Conservation (phyloP, 139 green algal genomes). For the Penium margaritaceum region DNA sequence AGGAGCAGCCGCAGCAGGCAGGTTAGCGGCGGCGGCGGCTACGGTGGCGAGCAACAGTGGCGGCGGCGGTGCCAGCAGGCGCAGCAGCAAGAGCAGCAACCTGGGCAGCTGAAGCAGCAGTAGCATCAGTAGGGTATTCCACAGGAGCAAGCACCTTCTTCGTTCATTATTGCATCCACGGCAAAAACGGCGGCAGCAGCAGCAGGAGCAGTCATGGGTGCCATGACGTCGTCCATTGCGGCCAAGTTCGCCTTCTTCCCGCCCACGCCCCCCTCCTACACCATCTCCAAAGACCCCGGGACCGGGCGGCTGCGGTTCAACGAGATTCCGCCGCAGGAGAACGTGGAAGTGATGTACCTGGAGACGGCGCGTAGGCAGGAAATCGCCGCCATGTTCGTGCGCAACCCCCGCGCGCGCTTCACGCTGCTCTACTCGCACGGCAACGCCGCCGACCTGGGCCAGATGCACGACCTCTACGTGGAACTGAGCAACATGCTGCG, state of each 20-base stretch:
- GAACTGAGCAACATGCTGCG: conserved; percentile 60
- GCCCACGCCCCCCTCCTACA: conserved; percentile 66
- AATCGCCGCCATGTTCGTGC: conserved; percentile 58
- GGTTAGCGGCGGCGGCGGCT: no score
- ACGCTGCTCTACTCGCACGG: conserved; percentile 85
- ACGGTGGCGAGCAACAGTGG: no score
- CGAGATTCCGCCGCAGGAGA: conserved; percentile 36
- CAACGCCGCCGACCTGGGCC: conserved; percentile 84
- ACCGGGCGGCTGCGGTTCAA: conserved; percentile 4
- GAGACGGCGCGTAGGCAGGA: conserved; percentile 35
- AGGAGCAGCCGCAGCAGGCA: no score
- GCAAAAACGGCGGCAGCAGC: no score
- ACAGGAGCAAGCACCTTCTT: no score
- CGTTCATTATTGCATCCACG: no score
- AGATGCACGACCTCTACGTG: conserved; percentile 75
- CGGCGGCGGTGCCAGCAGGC: no score
- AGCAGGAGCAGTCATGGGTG: conserved; percentile 34
- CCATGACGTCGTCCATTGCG: conserved; percentile 37
- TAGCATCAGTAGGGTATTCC: no score
- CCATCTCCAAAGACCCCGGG: conserved; percentile 44
- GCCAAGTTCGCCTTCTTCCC: conserved; percentile 71
- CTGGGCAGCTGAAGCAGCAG: no score
- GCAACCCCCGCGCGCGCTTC: conserved; percentile 16
- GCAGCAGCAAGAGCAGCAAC: no score
- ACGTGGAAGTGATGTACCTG: conserved; percentile 45